Evolutionary conservation across 495 filamentous ascomycete species (phyloP), one percentile per base, ranked within the genome.

Genomic region (Penicillium bialowiezense): DNA sequence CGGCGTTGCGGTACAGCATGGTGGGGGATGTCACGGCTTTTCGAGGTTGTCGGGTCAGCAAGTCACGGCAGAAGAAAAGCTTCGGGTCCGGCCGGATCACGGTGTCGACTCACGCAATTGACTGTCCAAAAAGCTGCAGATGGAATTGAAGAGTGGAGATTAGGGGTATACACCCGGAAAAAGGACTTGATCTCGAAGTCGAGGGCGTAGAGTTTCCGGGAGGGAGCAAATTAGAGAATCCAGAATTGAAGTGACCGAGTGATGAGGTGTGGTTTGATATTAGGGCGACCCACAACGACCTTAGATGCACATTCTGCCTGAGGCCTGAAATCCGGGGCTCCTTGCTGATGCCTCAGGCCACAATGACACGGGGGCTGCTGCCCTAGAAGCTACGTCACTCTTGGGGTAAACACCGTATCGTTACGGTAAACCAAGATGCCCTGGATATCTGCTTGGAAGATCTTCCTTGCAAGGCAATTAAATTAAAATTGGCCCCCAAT

Each of bases 1-100:
- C 65, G 51, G 67, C 59, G 56, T 65, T 68, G 58, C 75, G 70
- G 67, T 70, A 74, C 44, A 78, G 41, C 75, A 79, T 79, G 55
- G 60, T 70, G 56, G 63, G 51, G 52, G 55, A 52, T 39, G 50
- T 50, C 7, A 51, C 53, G 67, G 68, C 69, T 71, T 63, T 65
- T 65, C 60, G 63, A 58, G 55, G 64, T 47, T 48, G 55, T 67
- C 59, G 61, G 58, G 59, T 69, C 62, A 68, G 66, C 56, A 66
- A 48, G 35, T 48, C 34, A 44, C 52, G 52, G 52, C 40, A 50
- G 42, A 51, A 45, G 57, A 65, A 65, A 71, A 71, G 59, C 60
- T 52, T 62, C 66, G 70, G 70, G 59, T 67, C 46, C 49, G 48
- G 39, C 35, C 40, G 51, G 41, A 51, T 24, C 23, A 33, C 15